Evolutionary conservation across 2,329 filamentous ascomycete genomes (phyloP).

Genomic region (Verticillium nonalfalfae): DNA sequence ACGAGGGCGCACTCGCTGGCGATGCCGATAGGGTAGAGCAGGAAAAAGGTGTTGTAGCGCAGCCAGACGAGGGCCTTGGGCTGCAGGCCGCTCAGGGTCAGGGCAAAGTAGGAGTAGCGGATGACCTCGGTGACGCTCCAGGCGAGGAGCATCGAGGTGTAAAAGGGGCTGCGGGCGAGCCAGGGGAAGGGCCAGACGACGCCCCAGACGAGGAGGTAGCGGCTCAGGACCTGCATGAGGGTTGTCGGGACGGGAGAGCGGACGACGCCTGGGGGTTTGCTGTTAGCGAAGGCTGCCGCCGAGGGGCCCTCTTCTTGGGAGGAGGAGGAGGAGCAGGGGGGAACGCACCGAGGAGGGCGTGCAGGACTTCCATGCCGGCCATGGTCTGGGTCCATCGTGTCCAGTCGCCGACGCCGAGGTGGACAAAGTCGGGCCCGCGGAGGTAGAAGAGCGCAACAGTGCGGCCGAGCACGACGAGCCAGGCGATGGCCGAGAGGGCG

Average conservation of each 20-base stretch:
- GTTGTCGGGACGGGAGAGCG: conserved; percentile 82
- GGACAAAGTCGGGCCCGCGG: conserved; percentile 53
- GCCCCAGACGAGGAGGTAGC: conserved; percentile 84
- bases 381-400: conserved; percentile 77
- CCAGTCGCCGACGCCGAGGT: conserved; percentile 57
- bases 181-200: conserved; percentile 69
- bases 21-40: conserved; percentile 91
- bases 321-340: not conserved
- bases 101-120: conserved; percentile 85
- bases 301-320: not conserved
- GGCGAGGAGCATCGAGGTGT: conserved; percentile 73
- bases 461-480: conserved; percentile 69
- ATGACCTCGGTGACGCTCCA: conserved; percentile 92
- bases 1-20: conserved; percentile 80
- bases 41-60: conserved; percentile 86
- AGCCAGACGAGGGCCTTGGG: conserved; percentile 69
- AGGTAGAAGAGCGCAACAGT: conserved; percentile 49
- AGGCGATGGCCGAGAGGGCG: conserved; percentile 66
- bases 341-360: conserved; percentile 65
- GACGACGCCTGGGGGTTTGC: conserved; percentile 61
- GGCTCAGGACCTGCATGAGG: conserved; percentile 80
- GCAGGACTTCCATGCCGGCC: conserved; percentile 76
- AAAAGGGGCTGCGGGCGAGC: conserved; percentile 54
- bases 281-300: conserved; percentile 4
- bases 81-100: conserved; percentile 57